Evolutionary conservation across 768 basidiomycete species (phyloP).

Genomic region (Cantharellus cinnabarinus): DNA sequence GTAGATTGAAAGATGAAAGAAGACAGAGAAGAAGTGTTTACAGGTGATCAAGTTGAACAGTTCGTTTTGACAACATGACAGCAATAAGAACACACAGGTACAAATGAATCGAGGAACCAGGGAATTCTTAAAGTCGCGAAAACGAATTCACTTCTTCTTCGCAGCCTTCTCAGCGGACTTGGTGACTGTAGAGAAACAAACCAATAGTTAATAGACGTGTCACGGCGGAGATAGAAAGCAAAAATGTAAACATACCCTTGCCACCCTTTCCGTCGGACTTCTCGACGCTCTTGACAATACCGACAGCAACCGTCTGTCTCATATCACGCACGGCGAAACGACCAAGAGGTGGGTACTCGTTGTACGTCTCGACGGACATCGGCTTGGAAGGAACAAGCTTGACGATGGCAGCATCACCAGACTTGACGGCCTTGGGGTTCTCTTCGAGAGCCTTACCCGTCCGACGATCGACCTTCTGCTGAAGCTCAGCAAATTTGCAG

Average conservation of each 20-base stretch:
- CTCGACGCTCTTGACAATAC: conserved; percentile 95
- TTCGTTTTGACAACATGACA: too few relatives aligned
- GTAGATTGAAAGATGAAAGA: too few relatives aligned
- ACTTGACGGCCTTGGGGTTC: conserved; percentile 94
- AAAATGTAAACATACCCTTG: conserved; percentile 37
- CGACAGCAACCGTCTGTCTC: conserved; percentile 97
- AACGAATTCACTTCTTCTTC: conserved; percentile 13
- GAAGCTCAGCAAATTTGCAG: conserved; percentile 95
- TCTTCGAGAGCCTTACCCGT: conserved; percentile 83
- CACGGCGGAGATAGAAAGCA: conserved; percentile 1
- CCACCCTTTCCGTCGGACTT: conserved; percentile 80
- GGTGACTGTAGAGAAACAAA: conserved; percentile 33
- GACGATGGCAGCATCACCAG: conserved; percentile 97
- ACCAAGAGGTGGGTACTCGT: conserved; percentile 97
- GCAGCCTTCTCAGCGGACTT: conserved; percentile 89
- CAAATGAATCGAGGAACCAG: too few relatives aligned
- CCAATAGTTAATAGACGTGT: background rate
- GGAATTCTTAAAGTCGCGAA: background rate
- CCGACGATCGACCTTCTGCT: conserved; percentile 99
- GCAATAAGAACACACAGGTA: too few relatives aligned
- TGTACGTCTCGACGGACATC: conserved; percentile 86
- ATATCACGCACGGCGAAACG: conserved; percentile 99
- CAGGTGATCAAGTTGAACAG: too few relatives aligned
- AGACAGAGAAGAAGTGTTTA: too few relatives aligned
- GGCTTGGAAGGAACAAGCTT: conserved; percentile 94